A percentile compares a stretch with the other conserved stretches of the same genome.
Conservation (phyloP, 2,329 filamentous ascomycete genomes). For the Fusarium sacchari region DNA sequence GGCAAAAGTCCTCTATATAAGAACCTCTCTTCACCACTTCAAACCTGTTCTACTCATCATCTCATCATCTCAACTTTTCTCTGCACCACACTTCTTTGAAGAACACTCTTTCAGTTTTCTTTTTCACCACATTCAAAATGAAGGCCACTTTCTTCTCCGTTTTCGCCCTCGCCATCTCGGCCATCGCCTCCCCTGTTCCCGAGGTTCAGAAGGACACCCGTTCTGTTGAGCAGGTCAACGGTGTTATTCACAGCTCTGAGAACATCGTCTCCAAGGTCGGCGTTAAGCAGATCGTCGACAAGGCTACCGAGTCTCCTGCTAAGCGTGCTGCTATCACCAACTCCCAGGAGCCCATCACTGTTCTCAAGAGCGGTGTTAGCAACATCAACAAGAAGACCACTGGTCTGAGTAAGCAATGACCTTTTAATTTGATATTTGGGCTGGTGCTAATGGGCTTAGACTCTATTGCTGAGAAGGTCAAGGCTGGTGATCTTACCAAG, state of each 20-base stretch:
- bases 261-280: background rate
- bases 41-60: background rate
- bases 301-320: background rate
- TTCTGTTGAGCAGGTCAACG: conserved; percentile 5
- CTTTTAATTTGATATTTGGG: background rate
- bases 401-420: background rate
- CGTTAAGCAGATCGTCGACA: conserved; percentile 1
- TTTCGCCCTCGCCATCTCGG: conserved; percentile 36
- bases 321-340: conserved; percentile 11
- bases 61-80: background rate
- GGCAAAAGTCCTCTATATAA: conserved; percentile 4
- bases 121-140: conserved; percentile 30
- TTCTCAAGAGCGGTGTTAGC: background rate
- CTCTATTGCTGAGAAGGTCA: conserved; percentile 35
- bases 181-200: conserved; percentile 34
- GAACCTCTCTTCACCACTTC: background rate
- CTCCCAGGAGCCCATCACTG: conserved; percentile 1
- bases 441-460: background rate
- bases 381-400: conserved; percentile 16
- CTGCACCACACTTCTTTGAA: background rate
- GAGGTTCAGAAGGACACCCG: background rate
- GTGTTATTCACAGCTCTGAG: background rate
- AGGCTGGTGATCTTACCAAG: conserved; percentile 36
- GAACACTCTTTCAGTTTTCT: background rate
- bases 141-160: conserved; percentile 41